Base-by-base conservation (phyloP, 2,329 filamentous ascomycete genomes). In the Aspergillus japonicus region DNA sequence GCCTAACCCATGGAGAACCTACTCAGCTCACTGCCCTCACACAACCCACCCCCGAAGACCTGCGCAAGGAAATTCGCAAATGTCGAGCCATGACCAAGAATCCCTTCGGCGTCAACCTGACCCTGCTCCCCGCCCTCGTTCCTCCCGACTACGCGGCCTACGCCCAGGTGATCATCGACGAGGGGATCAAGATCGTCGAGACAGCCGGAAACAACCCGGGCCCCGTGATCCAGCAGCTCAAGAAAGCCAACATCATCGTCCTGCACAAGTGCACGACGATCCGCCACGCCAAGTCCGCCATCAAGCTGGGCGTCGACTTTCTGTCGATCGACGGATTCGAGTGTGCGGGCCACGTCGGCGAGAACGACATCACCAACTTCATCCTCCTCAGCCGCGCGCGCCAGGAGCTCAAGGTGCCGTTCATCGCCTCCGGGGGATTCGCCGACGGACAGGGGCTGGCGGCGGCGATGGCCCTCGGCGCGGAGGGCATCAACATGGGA, bases 201-300 rank as follows among this genome's bases (percentile, higher is more conserved):
- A 96, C 92, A 2, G 92, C 92, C 1, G 92, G 92, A 56, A 96
- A 96, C 81, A 88, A 83, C 69, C 95, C 95, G 0, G 95, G 92
- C 1, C 92, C 93, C 3, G 89, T 99, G 64, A 98, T 99, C 76
- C 83, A 86, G 73, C 86, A 92, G 81, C 84, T 99, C 57, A 99
- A 98, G 81, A 85, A 85, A 62, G 90, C 88, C 5, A 87, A 87
- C 58, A 85, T 86, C 70, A 94, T 85, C 58, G 87, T 99, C 68
- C 81, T 99, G 58, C 95, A 99, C 85, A 99, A 99, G 81, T 98
- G 95, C 82, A 99, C 95, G 8, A 96, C 92, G 5, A 96, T 99
- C 78, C 83, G 92, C 57, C 95, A 99, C 75, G 95, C 95, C 21
- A 86, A 92, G 76, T 92, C 89, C 66, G 95, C 95, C 52, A 85